Evolutionary conservation across 2,329 filamentous ascomycete species (phyloP), one percentile per base, ranked within the genome.

Genomic region (Alternaria panax): DNA sequence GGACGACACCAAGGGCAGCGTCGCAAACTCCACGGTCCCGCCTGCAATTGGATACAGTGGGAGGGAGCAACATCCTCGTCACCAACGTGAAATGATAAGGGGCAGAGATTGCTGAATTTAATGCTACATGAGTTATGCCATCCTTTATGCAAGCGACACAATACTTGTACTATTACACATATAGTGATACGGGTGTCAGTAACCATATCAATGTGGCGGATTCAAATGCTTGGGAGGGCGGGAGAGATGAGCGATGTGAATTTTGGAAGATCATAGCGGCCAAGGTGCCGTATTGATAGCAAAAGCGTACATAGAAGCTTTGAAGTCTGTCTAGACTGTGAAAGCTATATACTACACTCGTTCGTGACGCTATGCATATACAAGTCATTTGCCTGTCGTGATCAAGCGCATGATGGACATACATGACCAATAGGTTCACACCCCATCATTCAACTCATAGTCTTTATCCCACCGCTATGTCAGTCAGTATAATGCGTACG

Each of bases 381-480:
- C 32, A 5, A 25, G 47, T 12, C 28, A 22, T 27, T 24, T 34
- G 20, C 28, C 28, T 27, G 14, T 24, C 28, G 18, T 18, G 28
- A 20, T 16, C 18, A 24, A 47, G 16, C 18, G 18, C 8, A 25
- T 27, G 18, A 11, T 20, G 22, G 4, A 11, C 24, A 47, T 22
- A 22, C 28, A 47, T n/a, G 8, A 12, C 30, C 16, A 27, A 34
- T 28, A 30, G 18, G 28, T 22, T 32, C 14, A 59, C 27, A 75
- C 66, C 1, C 73, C 73, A 47, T 76, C 70, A 28, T 71, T 66
- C 45, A 75, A 76, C 28, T 57, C 56, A 42, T 74, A 75, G 45
- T 75, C 64, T 18, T 75, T 71, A 34, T 75, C 70, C 74, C 74
- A 76, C 7, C 74, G 70, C 72, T 73, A 27, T 28, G 7, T 24